A percentile compares a stretch with the other conserved stretches of the same genome.
Evolutionary conservation across 495 filamentous ascomycete genomes (phyloP).

Genomic region (Podospora appendiculata): DNA sequence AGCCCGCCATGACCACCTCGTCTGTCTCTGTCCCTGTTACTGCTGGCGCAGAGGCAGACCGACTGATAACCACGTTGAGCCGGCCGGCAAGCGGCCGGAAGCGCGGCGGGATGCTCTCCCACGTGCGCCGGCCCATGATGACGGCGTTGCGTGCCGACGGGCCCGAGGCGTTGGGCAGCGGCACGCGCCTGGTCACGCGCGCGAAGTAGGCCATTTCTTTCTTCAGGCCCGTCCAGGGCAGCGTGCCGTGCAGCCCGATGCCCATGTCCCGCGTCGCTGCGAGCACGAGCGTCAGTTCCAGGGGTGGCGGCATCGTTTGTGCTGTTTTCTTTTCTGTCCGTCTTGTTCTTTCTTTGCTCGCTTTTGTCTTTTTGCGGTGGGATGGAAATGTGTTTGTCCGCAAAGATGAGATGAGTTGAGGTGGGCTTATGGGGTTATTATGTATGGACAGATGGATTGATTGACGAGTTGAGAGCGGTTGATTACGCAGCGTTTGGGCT

Average conservation of each 20-base stretch:
- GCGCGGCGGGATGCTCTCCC: conserved; percentile 69
- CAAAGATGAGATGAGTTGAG: too few species aligned
- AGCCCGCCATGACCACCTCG: conserved; percentile 23
- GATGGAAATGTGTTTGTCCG: too few species aligned
- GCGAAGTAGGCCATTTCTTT: conserved; percentile 93
- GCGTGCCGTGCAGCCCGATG: conserved; percentile 69
- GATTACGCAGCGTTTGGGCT: too few species aligned
- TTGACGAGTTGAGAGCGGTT: too few species aligned
- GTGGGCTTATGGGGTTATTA: too few species aligned
- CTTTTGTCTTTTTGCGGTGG: too few species aligned
- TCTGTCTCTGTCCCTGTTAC: not conserved
- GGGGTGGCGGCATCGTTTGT: conserved; percentile 25
- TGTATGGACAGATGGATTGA: too few species aligned
- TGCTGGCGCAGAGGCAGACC: not conserved
- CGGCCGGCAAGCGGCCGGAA: conserved; percentile 75
- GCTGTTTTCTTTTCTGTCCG: conserved; percentile 3
- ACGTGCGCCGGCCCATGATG: conserved; percentile 96
- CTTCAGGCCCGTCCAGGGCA: conserved; percentile 85
- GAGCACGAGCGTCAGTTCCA: conserved; percentile 64
- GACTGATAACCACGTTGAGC: conserved; percentile 63
- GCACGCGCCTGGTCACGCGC: conserved; percentile 68
- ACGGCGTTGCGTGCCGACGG: conserved; percentile 58
- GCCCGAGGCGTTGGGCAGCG: conserved; percentile 4
- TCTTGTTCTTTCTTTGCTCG: too few species aligned
- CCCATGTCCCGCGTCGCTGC: conserved; percentile 72